Conservation (phyloP, 805 yeast species). For the Yarrowia yakushimensis region DNA sequence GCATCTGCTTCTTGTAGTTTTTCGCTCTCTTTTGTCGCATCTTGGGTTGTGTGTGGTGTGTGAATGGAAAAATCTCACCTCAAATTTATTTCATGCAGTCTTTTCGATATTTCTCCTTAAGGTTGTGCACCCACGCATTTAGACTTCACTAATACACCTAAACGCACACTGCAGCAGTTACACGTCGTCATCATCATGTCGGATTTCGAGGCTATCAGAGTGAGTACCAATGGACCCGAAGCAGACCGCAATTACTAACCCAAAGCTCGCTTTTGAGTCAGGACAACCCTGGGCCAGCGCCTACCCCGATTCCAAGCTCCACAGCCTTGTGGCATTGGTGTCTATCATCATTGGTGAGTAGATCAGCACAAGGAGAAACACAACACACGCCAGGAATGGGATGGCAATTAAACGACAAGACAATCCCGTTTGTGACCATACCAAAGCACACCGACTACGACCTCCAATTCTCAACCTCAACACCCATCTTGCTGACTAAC, state of each 20-base stretch:
- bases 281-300: slow-evolving; percentile 15
- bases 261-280: slow-evolving; percentile 22
- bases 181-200: slow-evolving; percentile 25
- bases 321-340: slow-evolving; percentile 14
- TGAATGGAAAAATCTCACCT: not conserved
- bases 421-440: too few species aligned
- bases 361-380: not conserved
- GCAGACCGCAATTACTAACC: slow-evolving; percentile 2
- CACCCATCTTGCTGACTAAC: too few species aligned
- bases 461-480: too few species aligned
- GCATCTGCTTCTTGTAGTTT: slow-evolving; percentile 88
- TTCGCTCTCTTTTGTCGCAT: slow-evolving; percentile 98
- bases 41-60: slow-evolving; percentile 23
- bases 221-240: not conserved
- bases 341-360: slow-evolving; percentile 15
- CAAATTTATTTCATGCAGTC: slow-evolving; percentile 13
- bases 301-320: slow-evolving; percentile 15
- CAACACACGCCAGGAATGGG: not conserved
- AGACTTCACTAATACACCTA: not conserved
- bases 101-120: slow-evolving; percentile 17
- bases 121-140: not conserved
- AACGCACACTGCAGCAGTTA: slow-evolving; percentile 16
- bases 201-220: slow-evolving; percentile 24
- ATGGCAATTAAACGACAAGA: too few species aligned
- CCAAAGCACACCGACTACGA: too few species aligned